phyloP scores from a whole-genome alignment of 768 basidiomycete species.

The Kockovaella imperatae region DNA sequence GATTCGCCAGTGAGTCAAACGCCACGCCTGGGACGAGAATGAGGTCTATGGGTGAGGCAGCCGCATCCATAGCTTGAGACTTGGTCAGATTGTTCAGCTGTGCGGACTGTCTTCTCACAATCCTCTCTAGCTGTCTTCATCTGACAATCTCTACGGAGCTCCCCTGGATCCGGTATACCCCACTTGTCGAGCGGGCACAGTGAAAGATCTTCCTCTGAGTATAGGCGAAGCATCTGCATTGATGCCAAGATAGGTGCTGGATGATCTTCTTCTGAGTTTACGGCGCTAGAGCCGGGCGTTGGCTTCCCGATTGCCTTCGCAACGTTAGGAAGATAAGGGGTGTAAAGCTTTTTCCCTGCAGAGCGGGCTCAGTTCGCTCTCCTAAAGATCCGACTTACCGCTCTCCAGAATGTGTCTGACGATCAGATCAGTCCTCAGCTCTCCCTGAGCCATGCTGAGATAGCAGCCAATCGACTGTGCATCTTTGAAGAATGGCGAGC shows the following conservation, averaged over 20 bases:
- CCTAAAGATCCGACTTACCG: conserved; percentile 13
- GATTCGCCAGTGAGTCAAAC: conserved; percentile 31
- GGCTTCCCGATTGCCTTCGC: not conserved
- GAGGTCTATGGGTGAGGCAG: conserved; percentile 19
- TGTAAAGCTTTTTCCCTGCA: conserved; percentile 22
- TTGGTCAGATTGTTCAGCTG: not conserved
- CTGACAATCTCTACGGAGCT: conserved; percentile 11
- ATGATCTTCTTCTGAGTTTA: not conserved
- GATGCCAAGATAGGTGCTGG: not conserved
- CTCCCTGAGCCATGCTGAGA: conserved; percentile 30
- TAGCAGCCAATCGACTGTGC: conserved; percentile 35
- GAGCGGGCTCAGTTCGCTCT: too few relatives aligned
- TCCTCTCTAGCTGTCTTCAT: conserved; percentile 12
- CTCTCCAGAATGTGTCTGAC: conserved; percentile 19
- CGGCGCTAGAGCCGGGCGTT: not conserved
- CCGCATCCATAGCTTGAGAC: conserved; percentile 5
- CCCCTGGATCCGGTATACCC: conserved; percentile 36
- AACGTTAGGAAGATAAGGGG: conserved; percentile 19
- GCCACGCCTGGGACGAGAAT: conserved; percentile 38
- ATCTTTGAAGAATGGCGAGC: conserved; percentile 19
- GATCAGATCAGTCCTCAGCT: conserved; percentile 28
- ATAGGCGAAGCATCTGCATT: conserved; percentile 36
- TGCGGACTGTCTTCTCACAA: conserved; percentile 12
- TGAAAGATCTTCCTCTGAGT: conserved; percentile 22
- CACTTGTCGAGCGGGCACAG: conserved; percentile 34